These are phyloP conservation scores for Ophiosphaerella narmari DNA, from an alignment of 2,329 filamentous ascomycete genomes.

Conservation along the genomic window DNA sequence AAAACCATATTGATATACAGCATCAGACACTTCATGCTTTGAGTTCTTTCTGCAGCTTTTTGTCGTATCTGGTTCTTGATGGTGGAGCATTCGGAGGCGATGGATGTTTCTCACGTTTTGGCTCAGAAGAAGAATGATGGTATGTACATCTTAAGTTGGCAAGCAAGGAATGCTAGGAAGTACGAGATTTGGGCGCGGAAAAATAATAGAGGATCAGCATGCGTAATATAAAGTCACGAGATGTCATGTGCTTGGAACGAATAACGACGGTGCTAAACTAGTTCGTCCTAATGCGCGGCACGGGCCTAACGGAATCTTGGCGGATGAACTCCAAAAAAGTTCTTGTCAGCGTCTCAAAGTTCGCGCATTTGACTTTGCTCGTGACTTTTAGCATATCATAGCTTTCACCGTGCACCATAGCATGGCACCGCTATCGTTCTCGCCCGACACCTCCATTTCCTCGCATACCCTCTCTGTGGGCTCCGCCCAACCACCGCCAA, in stretches of 20 bases:
- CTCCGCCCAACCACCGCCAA: slow-evolving; percentile 41
- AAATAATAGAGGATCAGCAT: background rate
- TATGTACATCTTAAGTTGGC: slow-evolving; percentile 10
- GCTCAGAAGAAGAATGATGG: slow-evolving; percentile 26
- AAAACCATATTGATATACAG: slow-evolving; percentile 14
- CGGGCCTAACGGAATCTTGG: slow-evolving; percentile 4
- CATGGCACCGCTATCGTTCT: slow-evolving; percentile 42
- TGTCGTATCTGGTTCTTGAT: slow-evolving; percentile 16
- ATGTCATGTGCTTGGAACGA: background rate
- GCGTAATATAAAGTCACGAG: background rate
- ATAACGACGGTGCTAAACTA: background rate
- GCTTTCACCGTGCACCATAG: slow-evolving; percentile 8
- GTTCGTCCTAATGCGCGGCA: background rate
- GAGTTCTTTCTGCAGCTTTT: slow-evolving; percentile 19
- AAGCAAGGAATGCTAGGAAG: background rate
- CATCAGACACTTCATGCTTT: slow-evolving; percentile 15
- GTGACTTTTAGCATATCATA: background rate
- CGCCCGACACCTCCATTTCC: slow-evolving; percentile 46
- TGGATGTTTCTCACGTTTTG: slow-evolving; percentile 13
- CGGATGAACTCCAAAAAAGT: slow-evolving; percentile 9
- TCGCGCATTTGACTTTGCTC: background rate
- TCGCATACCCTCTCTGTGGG: slow-evolving; percentile 47
- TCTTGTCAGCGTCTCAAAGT: slow-evolving; percentile 4
- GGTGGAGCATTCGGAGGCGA: slow-evolving; percentile 21
- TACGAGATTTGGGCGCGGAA: background rate